These are phyloP conservation scores for Apiotrichum gracile DNA, from an alignment of 1,284 basidiomycete genomes.

Conservation along the genomic window DNA sequence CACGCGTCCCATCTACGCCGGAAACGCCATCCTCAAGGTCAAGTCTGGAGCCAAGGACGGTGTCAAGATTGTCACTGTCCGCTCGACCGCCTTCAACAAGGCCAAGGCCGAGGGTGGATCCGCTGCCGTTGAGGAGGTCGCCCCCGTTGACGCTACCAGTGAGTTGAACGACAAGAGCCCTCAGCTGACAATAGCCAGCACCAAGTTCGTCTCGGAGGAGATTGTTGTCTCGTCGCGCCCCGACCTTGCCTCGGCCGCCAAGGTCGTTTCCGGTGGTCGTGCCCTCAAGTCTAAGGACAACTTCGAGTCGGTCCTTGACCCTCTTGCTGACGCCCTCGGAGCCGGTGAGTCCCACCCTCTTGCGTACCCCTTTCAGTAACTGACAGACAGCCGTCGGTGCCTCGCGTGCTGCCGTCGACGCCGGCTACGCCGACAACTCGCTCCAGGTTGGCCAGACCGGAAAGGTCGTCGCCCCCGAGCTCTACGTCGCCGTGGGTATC, in stretches of 20 bases:
- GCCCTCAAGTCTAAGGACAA: constrained; percentile 93
- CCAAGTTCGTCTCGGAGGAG: constrained; percentile 75
- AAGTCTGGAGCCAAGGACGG: constrained; percentile 60
- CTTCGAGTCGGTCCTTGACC: constrained; percentile 81
- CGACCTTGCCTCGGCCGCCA: constrained; percentile 78
- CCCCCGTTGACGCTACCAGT: constrained; percentile 61
- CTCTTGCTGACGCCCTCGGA: constrained; percentile 85
- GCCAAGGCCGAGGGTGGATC: constrained; percentile 54
- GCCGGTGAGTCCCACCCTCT: constrained; percentile 51
- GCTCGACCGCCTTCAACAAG: constrained; percentile 86
- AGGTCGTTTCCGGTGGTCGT: constrained; percentile 91
- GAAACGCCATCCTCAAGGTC: constrained; percentile 93
- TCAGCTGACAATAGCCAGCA: constrained; percentile 44
- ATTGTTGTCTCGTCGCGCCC: constrained; percentile 89
- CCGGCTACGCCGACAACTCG: constrained; percentile 97
- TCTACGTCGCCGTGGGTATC: constrained; percentile 95
- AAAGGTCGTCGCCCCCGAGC: constrained; percentile 61
- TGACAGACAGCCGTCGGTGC: constrained; percentile 72
- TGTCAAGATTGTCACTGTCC: constrained; percentile 92
- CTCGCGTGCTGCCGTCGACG: constrained; percentile 94
- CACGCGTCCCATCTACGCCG: constrained; percentile 93
- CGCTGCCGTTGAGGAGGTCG: constrained; percentile 59
- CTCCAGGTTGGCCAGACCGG: constrained; percentile 98
- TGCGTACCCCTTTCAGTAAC: neutral
- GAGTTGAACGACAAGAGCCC: constrained; percentile 19